Conservation (phyloP, 352 stramenopile genomes). For the Thraustotheca clavata region DNA sequence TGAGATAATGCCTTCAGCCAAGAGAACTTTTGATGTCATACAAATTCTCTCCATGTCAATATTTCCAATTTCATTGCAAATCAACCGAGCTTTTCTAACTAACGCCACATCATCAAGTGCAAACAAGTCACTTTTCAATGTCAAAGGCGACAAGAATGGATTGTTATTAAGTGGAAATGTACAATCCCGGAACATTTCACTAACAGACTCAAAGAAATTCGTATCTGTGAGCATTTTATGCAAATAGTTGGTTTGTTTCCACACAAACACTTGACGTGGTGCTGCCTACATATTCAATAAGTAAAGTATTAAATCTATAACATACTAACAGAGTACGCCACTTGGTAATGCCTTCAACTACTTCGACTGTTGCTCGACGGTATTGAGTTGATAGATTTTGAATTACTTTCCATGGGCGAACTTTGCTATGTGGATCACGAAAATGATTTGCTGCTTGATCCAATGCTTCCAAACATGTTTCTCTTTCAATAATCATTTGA, state of each 20-base stretch:
- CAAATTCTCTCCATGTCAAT: constrained; percentile 56
- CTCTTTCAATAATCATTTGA: constrained; percentile 70
- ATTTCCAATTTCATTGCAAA: constrained; percentile 35
- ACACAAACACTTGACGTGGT: constrained; percentile 42
- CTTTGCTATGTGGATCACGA: not conserved
- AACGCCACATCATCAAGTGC: constrained; percentile 50
- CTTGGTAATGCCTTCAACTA: constrained; percentile 55
- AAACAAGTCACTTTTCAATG: constrained; percentile 21
- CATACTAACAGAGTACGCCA: constrained; percentile 30
- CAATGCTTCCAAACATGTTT: constrained; percentile 68
- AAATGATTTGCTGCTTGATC: constrained; percentile 37
- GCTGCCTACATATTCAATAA: no score
- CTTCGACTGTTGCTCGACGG: constrained; percentile 46
- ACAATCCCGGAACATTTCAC: constrained; percentile 6
- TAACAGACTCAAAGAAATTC: constrained; percentile 36
- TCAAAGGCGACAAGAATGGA: constrained; percentile 37
- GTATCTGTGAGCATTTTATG: constrained; percentile 67
- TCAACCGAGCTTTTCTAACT: constrained; percentile 25
- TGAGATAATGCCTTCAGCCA: constrained; percentile 12
- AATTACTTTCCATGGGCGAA: constrained; percentile 34
- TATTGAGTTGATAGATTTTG: constrained; percentile 58
- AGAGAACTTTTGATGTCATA: constrained; percentile 35
- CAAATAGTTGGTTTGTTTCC: constrained; percentile 68
- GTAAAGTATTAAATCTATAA: not conserved
- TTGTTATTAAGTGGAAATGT: constrained; percentile 49